Evolutionary conservation across 31 red algal species (phyloP).

Genomic region (Asparagopsis taxiformis): DNA sequence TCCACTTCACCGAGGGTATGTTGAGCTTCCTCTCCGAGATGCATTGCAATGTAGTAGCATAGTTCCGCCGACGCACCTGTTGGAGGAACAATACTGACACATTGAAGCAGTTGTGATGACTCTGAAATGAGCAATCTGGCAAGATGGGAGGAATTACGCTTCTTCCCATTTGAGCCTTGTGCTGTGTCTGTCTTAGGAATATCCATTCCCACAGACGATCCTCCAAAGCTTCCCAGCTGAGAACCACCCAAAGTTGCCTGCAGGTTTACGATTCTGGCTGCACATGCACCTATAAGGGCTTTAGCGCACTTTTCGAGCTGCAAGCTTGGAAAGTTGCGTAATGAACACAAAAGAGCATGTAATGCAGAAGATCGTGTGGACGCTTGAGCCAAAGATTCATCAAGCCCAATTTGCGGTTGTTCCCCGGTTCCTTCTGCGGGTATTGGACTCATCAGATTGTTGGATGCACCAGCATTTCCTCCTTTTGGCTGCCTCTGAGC

Average conservation of each 20-base stretch:
- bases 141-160: slow-evolving; percentile 10
- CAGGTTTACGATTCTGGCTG: slow-evolving; percentile 44
- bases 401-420: background rate
- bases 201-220: background rate
- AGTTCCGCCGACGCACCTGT: slow-evolving; percentile 56
- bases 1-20: slow-evolving; percentile 41
- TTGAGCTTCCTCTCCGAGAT: slow-evolving; percentile 64
- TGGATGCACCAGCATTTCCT: background rate
- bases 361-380: slow-evolving; percentile 54
- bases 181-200: background rate
- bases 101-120: slow-evolving; percentile 49
- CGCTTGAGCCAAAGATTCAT: slow-evolving; percentile 20
- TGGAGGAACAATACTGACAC: slow-evolving; percentile 38
- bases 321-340: slow-evolving; percentile 16
- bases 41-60: slow-evolving; percentile 56
- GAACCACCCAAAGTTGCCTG: slow-evolving; percentile 13
- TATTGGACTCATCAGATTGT: background rate
- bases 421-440: background rate
- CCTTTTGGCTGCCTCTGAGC: slow-evolving; percentile 3
- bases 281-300: slow-evolving; percentile 46
- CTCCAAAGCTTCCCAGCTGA: background rate
- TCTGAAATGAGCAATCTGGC: slow-evolving; percentile 28
- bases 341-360: slow-evolving; percentile 27
- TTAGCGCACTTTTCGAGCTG: slow-evolving; percentile 37
- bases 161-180: background rate